These are phyloP conservation scores for Puccinellia tenuiflora DNA, from an alignment of 176 grass and related monocot genomes.

Conservation along the genomic window DNA sequence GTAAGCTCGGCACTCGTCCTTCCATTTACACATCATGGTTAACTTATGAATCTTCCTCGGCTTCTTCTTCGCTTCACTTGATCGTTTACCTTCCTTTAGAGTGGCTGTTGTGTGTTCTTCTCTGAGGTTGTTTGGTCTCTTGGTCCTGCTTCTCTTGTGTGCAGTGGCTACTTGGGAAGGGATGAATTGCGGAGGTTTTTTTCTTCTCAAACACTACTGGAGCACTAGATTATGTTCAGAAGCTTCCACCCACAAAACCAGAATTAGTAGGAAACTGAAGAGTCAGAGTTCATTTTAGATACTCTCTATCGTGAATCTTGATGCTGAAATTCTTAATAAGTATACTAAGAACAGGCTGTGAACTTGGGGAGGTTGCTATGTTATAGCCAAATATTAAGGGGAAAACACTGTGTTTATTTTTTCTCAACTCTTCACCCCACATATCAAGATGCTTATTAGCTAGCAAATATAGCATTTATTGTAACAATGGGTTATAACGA, in stretches of 20 bases:
- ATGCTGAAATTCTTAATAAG: background rate
- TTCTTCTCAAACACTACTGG: background rate
- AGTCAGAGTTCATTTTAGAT: background rate
- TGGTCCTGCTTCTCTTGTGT: conserved; percentile 3
- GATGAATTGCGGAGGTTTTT: background rate
- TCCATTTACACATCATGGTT: background rate
- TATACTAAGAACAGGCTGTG: background rate
- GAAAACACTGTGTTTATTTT: background rate
- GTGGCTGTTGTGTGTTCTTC: background rate
- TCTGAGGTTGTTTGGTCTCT: background rate
- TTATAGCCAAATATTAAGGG: background rate
- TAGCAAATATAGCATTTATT: background rate
- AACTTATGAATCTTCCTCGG: background rate
- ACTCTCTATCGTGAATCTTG: conserved; percentile 4
- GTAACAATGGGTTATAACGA: background rate
- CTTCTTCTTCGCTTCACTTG: conserved; percentile 11
- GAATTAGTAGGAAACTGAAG: background rate
- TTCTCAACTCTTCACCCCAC: background rate
- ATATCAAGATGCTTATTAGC: background rate
- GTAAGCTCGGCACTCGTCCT: background rate
- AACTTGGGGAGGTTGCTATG: background rate
- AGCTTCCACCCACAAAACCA: background rate
- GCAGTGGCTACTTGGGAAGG: background rate
- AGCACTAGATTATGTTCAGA: background rate
- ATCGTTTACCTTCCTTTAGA: background rate